A percentile compares a stretch with the other conserved stretches of the same genome.
Conservation (phyloP, 805 yeast genomes). For the Sugiyamaella lignohabitans region DNA sequence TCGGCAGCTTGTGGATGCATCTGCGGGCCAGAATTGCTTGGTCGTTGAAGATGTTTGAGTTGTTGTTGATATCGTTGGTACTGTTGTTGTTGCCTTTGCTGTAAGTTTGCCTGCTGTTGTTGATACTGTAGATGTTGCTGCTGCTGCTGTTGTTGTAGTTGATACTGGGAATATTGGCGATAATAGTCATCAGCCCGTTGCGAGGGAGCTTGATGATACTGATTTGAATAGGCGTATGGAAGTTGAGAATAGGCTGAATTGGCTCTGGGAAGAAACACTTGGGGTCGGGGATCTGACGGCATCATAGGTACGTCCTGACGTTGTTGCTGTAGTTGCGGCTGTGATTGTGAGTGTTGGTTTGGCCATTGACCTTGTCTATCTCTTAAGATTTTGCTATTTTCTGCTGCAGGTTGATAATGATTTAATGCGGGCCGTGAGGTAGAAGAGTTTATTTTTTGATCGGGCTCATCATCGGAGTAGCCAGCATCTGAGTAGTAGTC, state of each 20-base stretch:
- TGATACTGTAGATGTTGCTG: constrained; percentile 3
- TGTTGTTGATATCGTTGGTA: constrained; percentile 1
- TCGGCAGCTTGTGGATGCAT: constrained; percentile 1
- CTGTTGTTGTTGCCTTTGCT: constrained; percentile 2
- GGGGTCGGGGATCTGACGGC: background rate
- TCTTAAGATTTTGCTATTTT: background rate
- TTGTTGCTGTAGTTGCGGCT: no score
- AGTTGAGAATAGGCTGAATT: no score
- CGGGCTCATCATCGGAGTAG: background rate
- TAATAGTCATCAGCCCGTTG: background rate
- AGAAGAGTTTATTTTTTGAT: background rate
- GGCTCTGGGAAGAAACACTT: background rate
- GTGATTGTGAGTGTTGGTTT: background rate
- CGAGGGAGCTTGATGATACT: background rate
- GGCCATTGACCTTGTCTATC: background rate
- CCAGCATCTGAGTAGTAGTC: no score
- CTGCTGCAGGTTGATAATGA: background rate
- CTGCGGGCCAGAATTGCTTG: background rate
- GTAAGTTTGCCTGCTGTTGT: constrained; percentile 1
- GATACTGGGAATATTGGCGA: constrained; percentile 2
- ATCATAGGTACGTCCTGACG: background rate
- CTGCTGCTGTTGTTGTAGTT: constrained; percentile 5
- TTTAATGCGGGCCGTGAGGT: background rate
- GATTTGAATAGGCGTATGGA: background rate
- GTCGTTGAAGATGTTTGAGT: background rate